These are phyloP conservation scores for Vinca major DNA, from an alignment of 305 asterid genomes.

Conservation along the genomic window DNA sequence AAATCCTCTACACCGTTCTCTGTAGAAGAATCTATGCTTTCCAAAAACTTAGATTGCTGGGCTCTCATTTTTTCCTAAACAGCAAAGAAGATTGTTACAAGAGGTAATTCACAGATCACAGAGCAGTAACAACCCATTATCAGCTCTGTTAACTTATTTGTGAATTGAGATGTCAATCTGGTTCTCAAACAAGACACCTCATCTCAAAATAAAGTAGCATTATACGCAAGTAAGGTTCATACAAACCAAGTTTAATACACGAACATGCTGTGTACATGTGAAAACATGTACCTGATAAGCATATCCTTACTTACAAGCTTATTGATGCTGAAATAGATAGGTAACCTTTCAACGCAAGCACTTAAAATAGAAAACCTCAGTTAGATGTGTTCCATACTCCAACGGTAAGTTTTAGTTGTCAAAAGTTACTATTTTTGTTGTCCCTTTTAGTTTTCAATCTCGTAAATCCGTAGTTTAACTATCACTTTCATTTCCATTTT, in stretches of 20 bases:
- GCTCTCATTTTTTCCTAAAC: slow-evolving; percentile 81
- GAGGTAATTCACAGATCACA: slow-evolving; percentile 9
- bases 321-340: background rate
- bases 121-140: background rate
- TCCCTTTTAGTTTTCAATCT: too few relatives aligned
- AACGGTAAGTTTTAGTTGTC: too few relatives aligned
- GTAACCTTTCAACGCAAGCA: background rate
- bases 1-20: slow-evolving; percentile 56
- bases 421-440: too few relatives aligned
- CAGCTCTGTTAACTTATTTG: background rate
- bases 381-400: background rate
- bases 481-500: too few relatives aligned
- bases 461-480: too few relatives aligned
- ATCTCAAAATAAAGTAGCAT: background rate
- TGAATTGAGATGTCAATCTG: background rate
- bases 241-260: background rate
- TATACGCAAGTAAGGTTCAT: background rate
- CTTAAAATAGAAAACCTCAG: background rate
- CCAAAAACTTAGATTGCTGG: slow-evolving; percentile 82
- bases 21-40: slow-evolving; percentile 41
- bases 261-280: background rate
- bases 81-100: slow-evolving; percentile 16
- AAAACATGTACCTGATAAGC: background rate
- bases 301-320: background rate
- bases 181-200: background rate